Evolutionary conservation across 2,329 filamentous ascomycete genomes (phyloP), one percentile per base, ranked within the genome.

Genomic region (Elsinoe batatas): DNA sequence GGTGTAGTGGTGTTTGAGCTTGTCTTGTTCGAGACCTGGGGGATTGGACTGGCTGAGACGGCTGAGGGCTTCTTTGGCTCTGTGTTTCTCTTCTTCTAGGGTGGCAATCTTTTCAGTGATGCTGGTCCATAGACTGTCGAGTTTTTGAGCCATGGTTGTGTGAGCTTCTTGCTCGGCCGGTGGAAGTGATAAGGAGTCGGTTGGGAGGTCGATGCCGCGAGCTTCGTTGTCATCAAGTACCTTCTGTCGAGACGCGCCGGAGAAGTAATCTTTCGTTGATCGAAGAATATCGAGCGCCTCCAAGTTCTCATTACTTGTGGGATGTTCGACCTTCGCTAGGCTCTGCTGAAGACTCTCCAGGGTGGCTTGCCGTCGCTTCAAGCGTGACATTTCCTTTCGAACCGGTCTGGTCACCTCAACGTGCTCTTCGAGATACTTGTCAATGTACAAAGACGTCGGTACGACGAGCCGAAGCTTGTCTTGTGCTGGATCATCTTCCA

Each of bases 391-490:
- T 17, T 72, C 62, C 20, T 62, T 59, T n/a, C 77, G 74, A 57
- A 82, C 73, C 7, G 72, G 69, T 42, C 71, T 71, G 13, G 77
- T 73, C 8, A 72, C 63, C 1, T 71, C 70, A 56, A 73, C 71
- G 57, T 77, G 79, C 58, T 73, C 69, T 49, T 77, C 71, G 44
- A 83, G 69, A 64, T 84, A 85, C 44, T 81, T 75, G 66, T 84
- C 82, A 3, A 78, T 73, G 60, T 80, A 82, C 62, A 81, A 75
- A 1, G 72, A 70, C 1, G 74, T 64, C 3, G 80, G 80, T 15
- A 82, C 71, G 5, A 75, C 75, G 42, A 83, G 66, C 26, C 74
- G 70, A 20, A 78, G 61, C 32, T 66, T 62, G 17, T 59, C 57
- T 35, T 63, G 26, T 60, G 63, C 38, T 63, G 65, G 60, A 35